Percentiles rank a stretch among this genome's conserved stretches.
phyloP scores from a whole-genome alignment of 306 rosid genomes.

The Gastrolobium bilobum region DNA sequence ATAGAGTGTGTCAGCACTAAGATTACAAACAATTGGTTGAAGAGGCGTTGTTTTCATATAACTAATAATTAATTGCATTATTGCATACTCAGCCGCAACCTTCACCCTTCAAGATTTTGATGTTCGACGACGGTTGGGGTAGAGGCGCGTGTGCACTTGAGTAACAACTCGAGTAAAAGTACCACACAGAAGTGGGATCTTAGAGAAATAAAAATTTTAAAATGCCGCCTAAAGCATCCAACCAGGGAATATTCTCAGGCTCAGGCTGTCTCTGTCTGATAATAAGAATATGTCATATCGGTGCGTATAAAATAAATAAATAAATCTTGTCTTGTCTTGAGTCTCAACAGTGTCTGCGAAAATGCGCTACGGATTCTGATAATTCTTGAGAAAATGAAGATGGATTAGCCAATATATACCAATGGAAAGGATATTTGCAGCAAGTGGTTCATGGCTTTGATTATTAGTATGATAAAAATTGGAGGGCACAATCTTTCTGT shows the following conservation, averaged over 20 bases:
- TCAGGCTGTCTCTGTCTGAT: neutral
- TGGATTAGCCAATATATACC: neutral
- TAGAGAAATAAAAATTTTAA: neutral
- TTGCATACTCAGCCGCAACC: neutral
- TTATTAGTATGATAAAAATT: neutral
- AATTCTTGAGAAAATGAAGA: too few species aligned
- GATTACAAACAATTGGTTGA: neutral
- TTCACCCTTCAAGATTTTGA: too few species aligned
- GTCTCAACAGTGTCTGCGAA: conserved; percentile 3
- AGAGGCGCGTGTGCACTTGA: conserved; percentile 1
- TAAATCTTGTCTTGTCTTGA: neutral
- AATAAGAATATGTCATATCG: neutral
- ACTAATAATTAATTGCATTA: neutral
- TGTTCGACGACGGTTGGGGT: neutral
- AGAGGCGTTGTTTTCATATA: neutral
- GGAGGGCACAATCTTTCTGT: neutral
- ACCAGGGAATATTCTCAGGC: conserved; percentile 40
- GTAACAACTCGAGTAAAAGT: neutral
- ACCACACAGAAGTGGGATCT: conserved; percentile 5
- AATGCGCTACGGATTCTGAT: neutral
- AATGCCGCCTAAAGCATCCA: conserved; percentile 17
- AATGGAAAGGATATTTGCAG: neutral
- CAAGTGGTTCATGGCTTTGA: neutral
- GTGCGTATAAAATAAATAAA: neutral
- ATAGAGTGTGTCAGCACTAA: conserved; percentile 2